Evolutionary conservation across 148 eudicot genomes (phyloP).

Genomic region (Rhododendron henanense): DNA sequence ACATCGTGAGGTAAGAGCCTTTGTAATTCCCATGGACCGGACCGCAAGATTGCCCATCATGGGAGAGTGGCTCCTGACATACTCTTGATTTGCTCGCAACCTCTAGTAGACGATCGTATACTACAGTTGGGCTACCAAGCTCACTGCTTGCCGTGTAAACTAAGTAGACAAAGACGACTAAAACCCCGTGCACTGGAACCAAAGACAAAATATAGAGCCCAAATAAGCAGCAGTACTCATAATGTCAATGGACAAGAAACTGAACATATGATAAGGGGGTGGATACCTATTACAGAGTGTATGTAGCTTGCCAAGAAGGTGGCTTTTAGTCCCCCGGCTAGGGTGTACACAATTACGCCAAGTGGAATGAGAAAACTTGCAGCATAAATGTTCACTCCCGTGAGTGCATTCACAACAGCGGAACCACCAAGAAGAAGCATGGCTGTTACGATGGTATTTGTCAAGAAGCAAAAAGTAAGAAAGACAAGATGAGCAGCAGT

Average conservation of each 20-base stretch:
- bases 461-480: conserved; percentile 82
- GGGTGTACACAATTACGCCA: conserved; percentile 85
- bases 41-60: conserved; percentile 78
- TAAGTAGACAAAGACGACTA: conserved; percentile 84
- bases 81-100: conserved; percentile 72
- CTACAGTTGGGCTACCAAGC: conserved; percentile 84
- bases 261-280: background rate
- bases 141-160: conserved; percentile 77
- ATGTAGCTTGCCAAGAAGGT: conserved; percentile 96
- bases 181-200: conserved; percentile 76
- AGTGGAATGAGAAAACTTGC: conserved; percentile 96
- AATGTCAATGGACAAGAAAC: background rate
- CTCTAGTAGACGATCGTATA: conserved; percentile 67
- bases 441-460: conserved; percentile 92
- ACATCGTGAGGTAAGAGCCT: conserved; percentile 88
- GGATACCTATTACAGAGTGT: conserved; percentile 81
- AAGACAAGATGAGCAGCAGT: conserved; percentile 82
- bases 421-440: conserved; percentile 99
- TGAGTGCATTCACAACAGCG: conserved; percentile 94
- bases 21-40: conserved; percentile 75
- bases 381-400: conserved; percentile 89
- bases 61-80: conserved; percentile 74
- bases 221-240: conserved; percentile 1
- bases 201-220: background rate
- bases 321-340: conserved; percentile 94